Evolutionary conservation across 2,329 filamentous ascomycete species (phyloP).

Genomic region (Alternaria triticimaculans): DNA sequence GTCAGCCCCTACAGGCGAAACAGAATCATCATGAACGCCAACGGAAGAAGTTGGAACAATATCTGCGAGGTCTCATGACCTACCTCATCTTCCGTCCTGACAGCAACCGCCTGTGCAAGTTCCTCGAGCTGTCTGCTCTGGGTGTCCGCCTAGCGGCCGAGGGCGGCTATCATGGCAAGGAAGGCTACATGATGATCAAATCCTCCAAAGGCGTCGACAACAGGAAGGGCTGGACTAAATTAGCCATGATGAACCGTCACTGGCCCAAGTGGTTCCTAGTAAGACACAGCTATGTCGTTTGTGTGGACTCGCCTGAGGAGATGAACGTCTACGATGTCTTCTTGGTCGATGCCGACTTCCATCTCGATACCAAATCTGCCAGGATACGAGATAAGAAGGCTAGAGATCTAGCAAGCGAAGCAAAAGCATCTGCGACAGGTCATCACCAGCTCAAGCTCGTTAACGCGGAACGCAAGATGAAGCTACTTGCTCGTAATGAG

Average conservation of each 20-base stretch:
- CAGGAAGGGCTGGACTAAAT: conserved; percentile 77
- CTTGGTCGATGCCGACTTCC: conserved; percentile 89
- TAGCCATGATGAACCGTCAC: conserved; percentile 80
- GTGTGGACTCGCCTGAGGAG: conserved; percentile 97
- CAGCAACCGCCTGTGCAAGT: conserved; percentile 94
- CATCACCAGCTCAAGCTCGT: conserved; percentile 88
- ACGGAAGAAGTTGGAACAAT: conserved; percentile 83
- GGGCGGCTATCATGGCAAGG: conserved; percentile 96
- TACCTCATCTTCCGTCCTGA: conserved; percentile 97
- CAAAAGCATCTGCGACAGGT: conserved; percentile 68
- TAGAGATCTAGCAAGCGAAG: conserved; percentile 68
- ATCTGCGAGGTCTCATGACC: conserved; percentile 90
- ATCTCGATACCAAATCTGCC: conserved; percentile 73
- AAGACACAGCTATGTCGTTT: conserved; percentile 96
- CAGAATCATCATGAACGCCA: conserved; percentile 78
- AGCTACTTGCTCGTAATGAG: conserved; percentile 89
- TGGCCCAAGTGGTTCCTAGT: conserved; percentile 97
- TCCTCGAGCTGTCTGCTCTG: conserved; percentile 90
- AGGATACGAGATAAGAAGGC: conserved; percentile 60
- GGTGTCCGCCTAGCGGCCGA: conserved; percentile 93
- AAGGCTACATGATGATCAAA: conserved; percentile 91
- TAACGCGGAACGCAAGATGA: conserved; percentile 91
- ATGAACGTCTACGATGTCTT: conserved; percentile 99
- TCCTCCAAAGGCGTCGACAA: conserved; percentile 89
- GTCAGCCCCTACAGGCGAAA: conserved; percentile 49